Conservation (phyloP, 176 grass and related monocot genomes). For the Hsuehochloa calcarea region DNA sequence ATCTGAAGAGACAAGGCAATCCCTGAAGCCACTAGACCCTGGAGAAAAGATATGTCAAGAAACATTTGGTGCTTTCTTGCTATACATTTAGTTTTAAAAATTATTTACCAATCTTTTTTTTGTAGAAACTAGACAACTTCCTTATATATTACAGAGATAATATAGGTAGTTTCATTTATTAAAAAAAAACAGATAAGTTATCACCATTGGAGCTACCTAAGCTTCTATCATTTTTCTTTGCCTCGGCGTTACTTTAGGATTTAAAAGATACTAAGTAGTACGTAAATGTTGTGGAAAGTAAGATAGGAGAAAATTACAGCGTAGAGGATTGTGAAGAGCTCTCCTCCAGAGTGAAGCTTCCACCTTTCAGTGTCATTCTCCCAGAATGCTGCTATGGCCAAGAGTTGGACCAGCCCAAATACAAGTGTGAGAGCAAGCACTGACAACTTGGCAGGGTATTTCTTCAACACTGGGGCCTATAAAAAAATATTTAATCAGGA, state of each 20-base stretch:
- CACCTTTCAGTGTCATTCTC: conserved; percentile 56
- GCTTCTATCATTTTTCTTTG: neutral
- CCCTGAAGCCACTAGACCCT: conserved; percentile 66
- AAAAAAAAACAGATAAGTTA: no score
- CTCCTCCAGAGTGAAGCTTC: conserved; percentile 58
- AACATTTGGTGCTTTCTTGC: neutral
- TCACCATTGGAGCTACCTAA: no score
- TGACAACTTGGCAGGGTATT: conserved; percentile 62
- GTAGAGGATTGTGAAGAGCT: conserved; percentile 70
- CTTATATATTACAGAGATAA: neutral
- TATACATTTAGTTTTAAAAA: neutral
- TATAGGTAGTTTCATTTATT: neutral
- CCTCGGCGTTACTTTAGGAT: neutral
- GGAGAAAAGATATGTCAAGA: conserved; percentile 4
- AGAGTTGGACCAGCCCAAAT: conserved; percentile 63
- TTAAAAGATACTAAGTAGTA: neutral
- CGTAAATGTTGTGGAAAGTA: neutral
- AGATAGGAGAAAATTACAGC: conserved; percentile 46
- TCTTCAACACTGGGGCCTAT: conserved; percentile 65
- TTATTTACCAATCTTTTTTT: neutral
- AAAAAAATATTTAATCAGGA: conserved; percentile 15
- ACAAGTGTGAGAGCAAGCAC: conserved; percentile 41
- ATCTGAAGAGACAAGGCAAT: conserved; percentile 63
- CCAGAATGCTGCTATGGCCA: conserved; percentile 45
- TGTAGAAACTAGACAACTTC: neutral